phyloP scores from a whole-genome alignment of 768 basidiomycete species.

The Boletus subcaerulescens region DNA sequence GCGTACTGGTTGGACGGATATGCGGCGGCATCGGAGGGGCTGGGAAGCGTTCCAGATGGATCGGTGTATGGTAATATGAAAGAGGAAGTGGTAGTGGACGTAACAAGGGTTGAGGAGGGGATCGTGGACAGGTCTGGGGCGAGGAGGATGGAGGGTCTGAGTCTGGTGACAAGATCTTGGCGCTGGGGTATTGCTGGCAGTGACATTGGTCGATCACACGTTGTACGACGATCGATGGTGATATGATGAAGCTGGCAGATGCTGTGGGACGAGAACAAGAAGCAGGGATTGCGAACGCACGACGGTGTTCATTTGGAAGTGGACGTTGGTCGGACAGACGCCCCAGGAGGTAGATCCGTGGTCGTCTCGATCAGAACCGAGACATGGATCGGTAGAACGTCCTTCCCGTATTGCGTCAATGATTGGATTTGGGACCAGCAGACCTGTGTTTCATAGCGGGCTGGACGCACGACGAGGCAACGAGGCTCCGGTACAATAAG shows the following conservation, averaged over 20 bases:
- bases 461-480: neutral
- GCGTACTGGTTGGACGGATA: neutral
- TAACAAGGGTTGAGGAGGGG: constrained; percentile 24
- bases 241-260: constrained; percentile 1
- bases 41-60: constrained; percentile 12
- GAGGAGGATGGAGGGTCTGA: constrained; percentile 17
- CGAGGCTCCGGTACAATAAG: no score
- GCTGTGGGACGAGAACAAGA: constrained; percentile 14
- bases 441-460: neutral
- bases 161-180: constrained; percentile 2
- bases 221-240: constrained; percentile 4
- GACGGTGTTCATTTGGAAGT: constrained; percentile 24
- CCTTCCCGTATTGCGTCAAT: no score
- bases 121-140: constrained; percentile 26
- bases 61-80: constrained; percentile 17
- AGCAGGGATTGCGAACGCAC: neutral
- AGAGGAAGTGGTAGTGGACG: constrained; percentile 26
- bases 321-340: neutral
- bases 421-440: no score
- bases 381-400: no score
- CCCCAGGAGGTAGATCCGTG: neutral
- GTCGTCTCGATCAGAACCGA: constrained; percentile 16
- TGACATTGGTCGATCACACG: constrained; percentile 16
- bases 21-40: constrained; percentile 22
- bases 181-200: neutral